Evolutionary conservation across 73 alveolate genomes (phyloP).

Genomic region (Blepharisma stoltei): DNA sequence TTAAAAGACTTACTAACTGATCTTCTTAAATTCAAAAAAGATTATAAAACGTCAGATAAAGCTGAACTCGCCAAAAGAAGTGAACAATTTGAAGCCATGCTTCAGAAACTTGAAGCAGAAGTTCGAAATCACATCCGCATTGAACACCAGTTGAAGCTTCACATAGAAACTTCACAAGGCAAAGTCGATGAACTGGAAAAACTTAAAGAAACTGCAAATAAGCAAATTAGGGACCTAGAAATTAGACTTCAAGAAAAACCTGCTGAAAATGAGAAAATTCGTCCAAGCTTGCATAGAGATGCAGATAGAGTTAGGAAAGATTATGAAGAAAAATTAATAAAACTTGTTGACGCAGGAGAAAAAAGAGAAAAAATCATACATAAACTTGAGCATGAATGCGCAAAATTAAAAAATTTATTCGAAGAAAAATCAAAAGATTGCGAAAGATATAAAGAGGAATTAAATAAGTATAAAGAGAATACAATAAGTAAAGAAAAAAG

Average conservation of each 20-base stretch:
- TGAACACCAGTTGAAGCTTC: constrained; percentile 78
- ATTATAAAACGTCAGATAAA: neutral
- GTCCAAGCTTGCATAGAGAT: neutral
- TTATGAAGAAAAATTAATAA: neutral
- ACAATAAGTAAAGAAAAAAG: too few relatives aligned
- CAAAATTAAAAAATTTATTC: neutral
- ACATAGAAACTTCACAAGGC: constrained; percentile 67
- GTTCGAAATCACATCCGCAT: constrained; percentile 75
- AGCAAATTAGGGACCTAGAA: neutral
- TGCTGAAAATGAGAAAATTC: neutral
- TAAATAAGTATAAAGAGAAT: neutral
- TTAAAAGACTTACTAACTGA: neutral
- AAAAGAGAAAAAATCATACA: constrained; percentile 20
- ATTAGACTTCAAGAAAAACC: neutral
- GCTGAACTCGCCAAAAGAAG: constrained; percentile 25
- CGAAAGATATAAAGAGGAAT: neutral
- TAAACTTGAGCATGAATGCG: neutral
- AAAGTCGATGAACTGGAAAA: constrained; percentile 71
- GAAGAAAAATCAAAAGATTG: constrained; percentile 17
- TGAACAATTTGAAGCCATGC: constrained; percentile 30
- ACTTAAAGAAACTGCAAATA: neutral
- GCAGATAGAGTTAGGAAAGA: constrained; percentile 14
- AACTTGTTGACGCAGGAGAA: neutral
- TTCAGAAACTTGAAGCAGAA: constrained; percentile 80
- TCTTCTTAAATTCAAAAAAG: neutral